These are phyloP conservation scores for Clathrospora elynae DNA, from an alignment of 2,329 filamentous ascomycete genomes.

Conservation along the genomic window DNA sequence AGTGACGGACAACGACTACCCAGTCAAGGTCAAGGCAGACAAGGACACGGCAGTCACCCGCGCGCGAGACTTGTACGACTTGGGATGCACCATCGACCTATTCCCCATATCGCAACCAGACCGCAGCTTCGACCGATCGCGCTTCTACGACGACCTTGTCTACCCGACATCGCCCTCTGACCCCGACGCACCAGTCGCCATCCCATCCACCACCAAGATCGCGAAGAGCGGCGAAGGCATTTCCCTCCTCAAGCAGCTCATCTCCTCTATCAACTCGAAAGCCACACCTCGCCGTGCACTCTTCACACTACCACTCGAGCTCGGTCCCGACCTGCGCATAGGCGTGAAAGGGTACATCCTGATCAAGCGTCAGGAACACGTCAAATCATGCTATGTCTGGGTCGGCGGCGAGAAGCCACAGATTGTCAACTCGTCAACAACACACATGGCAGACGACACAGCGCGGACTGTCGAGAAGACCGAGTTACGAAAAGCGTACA, in stretches of 20 bases:
- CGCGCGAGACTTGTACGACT: conserved; percentile 92
- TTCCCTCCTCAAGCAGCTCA: conserved; percentile 75
- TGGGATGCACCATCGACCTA: conserved; percentile 88
- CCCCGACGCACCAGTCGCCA: conserved; percentile 67
- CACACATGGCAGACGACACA: conserved; percentile 77
- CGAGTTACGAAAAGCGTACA: conserved; percentile 91
- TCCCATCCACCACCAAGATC: conserved; percentile 61
- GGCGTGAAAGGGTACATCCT: conserved; percentile 93
- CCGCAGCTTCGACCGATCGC: conserved; percentile 75
- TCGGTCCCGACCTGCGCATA: conserved; percentile 82
- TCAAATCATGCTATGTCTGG: conserved; percentile 85
- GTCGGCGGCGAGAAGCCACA: conserved; percentile 83
- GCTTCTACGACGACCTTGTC: conserved; percentile 96
- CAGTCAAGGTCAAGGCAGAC: conserved; percentile 70
- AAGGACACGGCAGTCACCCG: conserved; percentile 80
- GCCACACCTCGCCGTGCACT: conserved; percentile 82
- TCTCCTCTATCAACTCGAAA: conserved; percentile 89
- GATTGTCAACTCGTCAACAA: conserved; percentile 75
- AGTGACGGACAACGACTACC: conserved; percentile 91
- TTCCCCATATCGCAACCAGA: conserved; percentile 81
- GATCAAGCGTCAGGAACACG: conserved; percentile 80
- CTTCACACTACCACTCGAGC: conserved; percentile 86
- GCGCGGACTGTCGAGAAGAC: conserved; percentile 75
- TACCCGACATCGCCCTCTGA: conserved; percentile 72
- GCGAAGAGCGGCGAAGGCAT: conserved; percentile 76